Evolutionary conservation across 2,329 filamentous ascomycete species (phyloP).

Genomic region (Claviceps cyperi): DNA sequence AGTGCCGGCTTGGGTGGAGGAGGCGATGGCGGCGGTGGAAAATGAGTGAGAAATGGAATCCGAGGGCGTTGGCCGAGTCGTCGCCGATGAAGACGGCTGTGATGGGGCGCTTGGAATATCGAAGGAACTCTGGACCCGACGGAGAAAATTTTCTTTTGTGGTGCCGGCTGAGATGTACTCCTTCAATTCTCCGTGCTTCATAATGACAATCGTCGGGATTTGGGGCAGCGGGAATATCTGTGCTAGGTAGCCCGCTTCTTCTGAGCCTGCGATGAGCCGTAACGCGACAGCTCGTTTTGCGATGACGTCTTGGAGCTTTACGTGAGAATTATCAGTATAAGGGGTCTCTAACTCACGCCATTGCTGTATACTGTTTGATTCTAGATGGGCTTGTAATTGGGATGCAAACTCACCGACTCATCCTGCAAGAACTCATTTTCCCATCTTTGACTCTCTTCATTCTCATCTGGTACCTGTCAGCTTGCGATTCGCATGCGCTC

Average conservation of each 20-base stretch:
- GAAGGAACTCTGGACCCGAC: constrained; percentile 22
- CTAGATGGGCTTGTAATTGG: neutral
- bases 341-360: no score
- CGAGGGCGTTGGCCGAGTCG: constrained; percentile 3
- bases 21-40: constrained; percentile 1
- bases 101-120: constrained; percentile 11
- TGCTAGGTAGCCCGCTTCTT: constrained; percentile 68
- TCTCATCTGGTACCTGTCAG: constrained; percentile 33
- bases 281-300: constrained; percentile 52
- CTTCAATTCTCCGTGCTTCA: constrained; percentile 63
- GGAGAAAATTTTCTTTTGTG: constrained; percentile 50
- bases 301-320: constrained; percentile 41
- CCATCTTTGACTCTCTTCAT: constrained; percentile 56
- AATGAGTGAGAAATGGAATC: neutral
- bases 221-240: constrained; percentile 71
- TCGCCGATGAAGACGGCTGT: constrained; percentile 4
- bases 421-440: constrained; percentile 53
- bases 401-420: constrained; percentile 30
- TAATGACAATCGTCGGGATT: constrained; percentile 66
- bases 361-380: no score
- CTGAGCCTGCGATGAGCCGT: constrained; percentile 54
- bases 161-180: constrained; percentile 58
- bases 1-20: constrained; percentile 6
- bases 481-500: constrained; percentile 7
- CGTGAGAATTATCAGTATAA: neutral